Conservation (phyloP, 345 rosid species). For the Isatis tinctoria region DNA sequence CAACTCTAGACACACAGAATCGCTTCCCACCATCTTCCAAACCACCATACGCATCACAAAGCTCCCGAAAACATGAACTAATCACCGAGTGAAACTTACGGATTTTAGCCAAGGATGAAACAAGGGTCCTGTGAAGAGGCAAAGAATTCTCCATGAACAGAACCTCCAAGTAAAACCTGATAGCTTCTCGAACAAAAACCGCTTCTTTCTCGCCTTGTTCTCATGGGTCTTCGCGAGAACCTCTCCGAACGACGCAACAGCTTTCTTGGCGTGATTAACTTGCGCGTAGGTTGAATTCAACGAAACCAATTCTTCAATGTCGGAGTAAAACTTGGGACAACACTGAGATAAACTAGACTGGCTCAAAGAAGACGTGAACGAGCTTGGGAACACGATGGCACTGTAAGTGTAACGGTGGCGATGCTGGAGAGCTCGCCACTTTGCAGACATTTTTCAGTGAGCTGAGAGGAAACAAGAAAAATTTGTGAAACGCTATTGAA, state of each 20-base stretch:
- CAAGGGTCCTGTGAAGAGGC: slow-evolving; percentile 75
- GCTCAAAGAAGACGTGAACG: slow-evolving; percentile 44
- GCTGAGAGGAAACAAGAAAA: not conserved
- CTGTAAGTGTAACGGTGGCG: slow-evolving; percentile 95
- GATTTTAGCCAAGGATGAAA: slow-evolving; percentile 63
- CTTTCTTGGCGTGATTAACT: slow-evolving; percentile 58
- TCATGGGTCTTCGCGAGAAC: slow-evolving; percentile 31
- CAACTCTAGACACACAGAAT: slow-evolving; percentile 79
- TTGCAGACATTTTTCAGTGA: slow-evolving; percentile 65
- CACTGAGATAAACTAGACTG: slow-evolving; percentile 33
- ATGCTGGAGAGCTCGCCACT: slow-evolving; percentile 96
- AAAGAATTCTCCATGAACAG: slow-evolving; percentile 76
- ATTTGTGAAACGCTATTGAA: not conserved
- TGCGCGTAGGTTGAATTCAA: slow-evolving; percentile 76
- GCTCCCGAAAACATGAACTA: slow-evolving; percentile 48
- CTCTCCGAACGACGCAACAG: slow-evolving; percentile 58
- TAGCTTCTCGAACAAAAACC: slow-evolving; percentile 33
- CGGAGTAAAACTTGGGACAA: slow-evolving; percentile 41
- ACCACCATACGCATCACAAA: slow-evolving; percentile 62
- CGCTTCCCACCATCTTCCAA: slow-evolving; percentile 39
- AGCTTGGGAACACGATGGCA: slow-evolving; percentile 66
- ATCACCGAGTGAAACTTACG: slow-evolving; percentile 45
- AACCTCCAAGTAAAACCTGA: slow-evolving; percentile 59
- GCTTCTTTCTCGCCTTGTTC: slow-evolving; percentile 17
- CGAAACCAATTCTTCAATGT: slow-evolving; percentile 50